phyloP scores from a whole-genome alignment of 352 stramenopile species.

The Pythium rishiriense region DNA sequence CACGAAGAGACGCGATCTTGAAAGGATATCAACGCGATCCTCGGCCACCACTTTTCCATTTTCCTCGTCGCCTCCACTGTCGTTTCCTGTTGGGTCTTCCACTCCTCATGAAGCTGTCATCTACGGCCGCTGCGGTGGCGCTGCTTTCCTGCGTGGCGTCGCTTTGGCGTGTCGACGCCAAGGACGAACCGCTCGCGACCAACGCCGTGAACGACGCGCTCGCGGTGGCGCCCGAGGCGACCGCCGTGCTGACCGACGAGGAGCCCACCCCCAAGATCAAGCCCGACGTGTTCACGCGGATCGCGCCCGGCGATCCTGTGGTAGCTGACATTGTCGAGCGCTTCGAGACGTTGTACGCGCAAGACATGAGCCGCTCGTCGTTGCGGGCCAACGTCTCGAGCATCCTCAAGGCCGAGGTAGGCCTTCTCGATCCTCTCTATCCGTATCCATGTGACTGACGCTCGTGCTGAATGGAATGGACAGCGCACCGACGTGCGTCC shows the following conservation, averaged over 20 bases:
- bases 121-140: not conserved
- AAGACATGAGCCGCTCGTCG: constrained; percentile 44
- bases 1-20: constrained; percentile 32
- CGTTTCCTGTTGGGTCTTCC: not conserved
- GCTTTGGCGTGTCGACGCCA: not conserved
- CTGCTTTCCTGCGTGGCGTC: not conserved
- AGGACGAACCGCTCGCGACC: constrained; percentile 19
- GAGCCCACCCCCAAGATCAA: not conserved
- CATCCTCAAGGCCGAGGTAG: constrained; percentile 51
- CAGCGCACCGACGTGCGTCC: constrained; percentile 38
- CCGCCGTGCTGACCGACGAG: not conserved
- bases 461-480: not conserved
- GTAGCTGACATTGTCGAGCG: constrained; percentile 41
- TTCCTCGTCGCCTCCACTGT: constrained; percentile 4
- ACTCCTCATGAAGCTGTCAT: constrained; percentile 10
- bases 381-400: constrained; percentile 44
- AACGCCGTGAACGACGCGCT: no score
- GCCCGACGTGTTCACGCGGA: constrained; percentile 24
- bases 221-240: no score
- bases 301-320: constrained; percentile 25
- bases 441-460: not conserved
- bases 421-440: not conserved
- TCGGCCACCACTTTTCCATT: constrained; percentile 5
- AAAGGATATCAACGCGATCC: constrained; percentile 14
- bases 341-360: constrained; percentile 56